Conservation (phyloP, 345 rosid species). For the Ceriops zippeliana region DNA sequence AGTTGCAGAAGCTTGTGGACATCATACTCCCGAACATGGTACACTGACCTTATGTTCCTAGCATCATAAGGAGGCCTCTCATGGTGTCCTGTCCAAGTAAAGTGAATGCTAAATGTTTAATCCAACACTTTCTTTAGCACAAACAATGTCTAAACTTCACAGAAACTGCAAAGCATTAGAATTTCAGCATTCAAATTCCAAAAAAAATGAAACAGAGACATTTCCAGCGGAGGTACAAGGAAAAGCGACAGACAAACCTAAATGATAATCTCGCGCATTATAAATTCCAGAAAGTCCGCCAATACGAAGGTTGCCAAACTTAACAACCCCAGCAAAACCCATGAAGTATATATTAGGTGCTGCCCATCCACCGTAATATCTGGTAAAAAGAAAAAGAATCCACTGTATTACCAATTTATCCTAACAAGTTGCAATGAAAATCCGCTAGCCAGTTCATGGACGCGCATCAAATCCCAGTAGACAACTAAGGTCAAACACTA, state of each 20-base stretch:
- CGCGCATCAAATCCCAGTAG: too few species aligned
- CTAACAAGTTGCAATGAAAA: background rate
- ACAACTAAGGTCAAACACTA: too few species aligned
- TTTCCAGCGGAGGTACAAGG: background rate
- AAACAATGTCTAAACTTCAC: too few species aligned
- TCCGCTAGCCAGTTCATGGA: too few species aligned
- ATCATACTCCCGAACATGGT: conserved; percentile 91
- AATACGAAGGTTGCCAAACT: conserved; percentile 76
- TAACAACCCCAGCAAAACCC: conserved; percentile 80
- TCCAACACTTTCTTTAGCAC: background rate
- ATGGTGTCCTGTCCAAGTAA: conserved; percentile 57
- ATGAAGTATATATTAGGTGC: conserved; percentile 82
- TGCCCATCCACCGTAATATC: conserved; percentile 97
- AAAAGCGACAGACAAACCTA: conserved; percentile 65
- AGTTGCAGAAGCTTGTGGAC: conserved; percentile 81
- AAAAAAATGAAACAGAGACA: background rate
- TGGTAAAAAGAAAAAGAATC: conserved; percentile 17
- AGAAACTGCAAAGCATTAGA: too few species aligned
- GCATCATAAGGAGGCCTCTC: conserved; percentile 85
- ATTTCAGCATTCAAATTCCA: background rate
- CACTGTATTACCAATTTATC: background rate
- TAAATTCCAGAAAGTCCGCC: conserved; percentile 94
- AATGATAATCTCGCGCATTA: conserved; percentile 50
- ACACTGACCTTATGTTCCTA: conserved; percentile 61
- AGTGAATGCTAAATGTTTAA: background rate